A percentile compares a stretch with the other conserved stretches of the same genome.
These are phyloP conservation scores for Hemileccinum impolitum DNA, from an alignment of 768 basidiomycete genomes.

Conservation along the genomic window DNA sequence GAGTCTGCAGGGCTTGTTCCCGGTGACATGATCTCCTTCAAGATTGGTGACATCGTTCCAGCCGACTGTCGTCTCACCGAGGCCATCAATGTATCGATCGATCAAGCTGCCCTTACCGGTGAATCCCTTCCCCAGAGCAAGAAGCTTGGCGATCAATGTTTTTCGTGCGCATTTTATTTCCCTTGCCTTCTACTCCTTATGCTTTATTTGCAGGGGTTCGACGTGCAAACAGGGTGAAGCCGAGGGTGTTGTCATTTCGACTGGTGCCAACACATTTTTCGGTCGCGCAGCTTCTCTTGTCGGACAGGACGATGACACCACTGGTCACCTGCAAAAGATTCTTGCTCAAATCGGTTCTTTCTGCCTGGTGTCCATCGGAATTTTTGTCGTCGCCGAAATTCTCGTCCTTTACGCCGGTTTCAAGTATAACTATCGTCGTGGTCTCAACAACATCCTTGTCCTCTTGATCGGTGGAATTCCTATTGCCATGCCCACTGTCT, in stretches of 20 bases:
- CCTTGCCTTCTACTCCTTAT: neutral
- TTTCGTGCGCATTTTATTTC: constrained; percentile 66
- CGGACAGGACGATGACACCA: constrained; percentile 96
- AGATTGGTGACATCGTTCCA: constrained; percentile 98
- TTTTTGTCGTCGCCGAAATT: constrained; percentile 94
- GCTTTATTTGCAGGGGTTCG: constrained; percentile 59
- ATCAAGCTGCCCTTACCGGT: constrained; percentile 96
- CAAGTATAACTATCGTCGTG: constrained; percentile 86
- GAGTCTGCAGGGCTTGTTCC: constrained; percentile 89
- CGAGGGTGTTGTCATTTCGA: constrained; percentile 97
- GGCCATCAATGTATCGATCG: constrained; percentile 96
- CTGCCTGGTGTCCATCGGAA: constrained; percentile 94
- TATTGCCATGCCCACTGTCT: constrained; percentile 98
- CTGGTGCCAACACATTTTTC: constrained; percentile 98
- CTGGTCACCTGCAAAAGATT: constrained; percentile 98
- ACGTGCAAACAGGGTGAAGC: constrained; percentile 99
- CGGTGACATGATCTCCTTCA: constrained; percentile 96
- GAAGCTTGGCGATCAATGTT: constrained; percentile 94
- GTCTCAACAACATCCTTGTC: constrained; percentile 96
- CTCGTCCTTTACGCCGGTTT: constrained; percentile 91
- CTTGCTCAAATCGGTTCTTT: constrained; percentile 97
- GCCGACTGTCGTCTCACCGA: constrained; percentile 97
- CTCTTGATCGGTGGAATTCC: constrained; percentile 99
- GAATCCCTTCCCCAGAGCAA: constrained; percentile 93
- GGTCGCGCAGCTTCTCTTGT: constrained; percentile 97